phyloP scores from a whole-genome alignment of 768 basidiomycete genomes.

The Phylloporus sp. region DNA sequence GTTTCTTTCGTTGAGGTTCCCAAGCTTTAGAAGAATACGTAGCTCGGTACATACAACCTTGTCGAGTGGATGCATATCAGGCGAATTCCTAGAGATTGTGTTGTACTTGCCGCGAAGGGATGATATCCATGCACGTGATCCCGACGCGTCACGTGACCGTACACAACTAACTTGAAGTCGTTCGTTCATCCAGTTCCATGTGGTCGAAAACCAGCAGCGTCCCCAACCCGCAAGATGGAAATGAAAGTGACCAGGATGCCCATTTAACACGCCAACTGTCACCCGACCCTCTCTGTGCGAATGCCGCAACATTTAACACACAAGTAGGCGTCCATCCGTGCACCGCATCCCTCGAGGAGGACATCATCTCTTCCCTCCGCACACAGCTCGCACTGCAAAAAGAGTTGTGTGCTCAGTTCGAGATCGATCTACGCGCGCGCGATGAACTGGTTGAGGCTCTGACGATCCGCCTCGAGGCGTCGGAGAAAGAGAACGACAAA shows the following conservation, averaged over 20 bases:
- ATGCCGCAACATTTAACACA: constrained; percentile 73
- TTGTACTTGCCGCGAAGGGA: too few relatives aligned
- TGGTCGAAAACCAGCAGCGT: constrained; percentile 60
- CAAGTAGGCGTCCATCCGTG: constrained; percentile 50
- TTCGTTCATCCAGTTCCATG: constrained; percentile 32
- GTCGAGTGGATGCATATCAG: constrained; percentile 9
- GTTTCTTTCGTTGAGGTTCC: constrained; percentile 22
- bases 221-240: constrained; percentile 40
- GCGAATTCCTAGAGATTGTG: constrained; percentile 2
- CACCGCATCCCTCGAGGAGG: constrained; percentile 66
- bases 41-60: background rate
- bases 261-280: constrained; percentile 34
- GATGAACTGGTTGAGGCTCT: constrained; percentile 68
- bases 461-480: constrained; percentile 44
- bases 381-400: constrained; percentile 71
- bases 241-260: constrained; percentile 15
- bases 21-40: constrained; percentile 22
- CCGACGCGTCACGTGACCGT: constrained; percentile 28
- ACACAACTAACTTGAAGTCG: too few relatives aligned
- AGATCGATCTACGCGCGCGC: constrained; percentile 65
- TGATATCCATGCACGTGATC: constrained; percentile 20
- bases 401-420: constrained; percentile 72
- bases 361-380: constrained; percentile 64
- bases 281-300: constrained; percentile 69
- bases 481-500: constrained; percentile 62